Conservation (phyloP, 805 yeast genomes). For the Candida oleophila region DNA sequence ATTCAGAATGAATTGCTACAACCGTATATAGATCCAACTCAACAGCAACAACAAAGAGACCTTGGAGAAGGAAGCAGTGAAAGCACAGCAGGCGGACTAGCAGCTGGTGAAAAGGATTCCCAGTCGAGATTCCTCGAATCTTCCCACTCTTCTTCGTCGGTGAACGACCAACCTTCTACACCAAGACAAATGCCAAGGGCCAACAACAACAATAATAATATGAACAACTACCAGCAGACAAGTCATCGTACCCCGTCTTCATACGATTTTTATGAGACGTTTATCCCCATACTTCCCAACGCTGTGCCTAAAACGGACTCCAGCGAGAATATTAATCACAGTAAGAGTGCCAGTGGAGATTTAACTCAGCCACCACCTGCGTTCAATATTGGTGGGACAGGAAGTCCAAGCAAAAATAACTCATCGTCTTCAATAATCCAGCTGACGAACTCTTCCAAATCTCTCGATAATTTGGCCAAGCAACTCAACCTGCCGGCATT, state of each 20-base stretch:
- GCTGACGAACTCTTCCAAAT: conserved; percentile 7
- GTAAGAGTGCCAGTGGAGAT: conserved; percentile 5
- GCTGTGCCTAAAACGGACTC: conserved; percentile 3
- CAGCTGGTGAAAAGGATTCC: background rate
- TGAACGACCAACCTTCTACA: conserved; percentile 3
- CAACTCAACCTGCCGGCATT: conserved; percentile 34
- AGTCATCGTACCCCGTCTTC: conserved; percentile 23
- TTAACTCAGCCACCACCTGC: conserved; percentile 6
- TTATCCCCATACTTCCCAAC: conserved; percentile 28
- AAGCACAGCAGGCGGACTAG: background rate
- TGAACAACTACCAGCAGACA: background rate
- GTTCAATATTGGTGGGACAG: conserved; percentile 1
- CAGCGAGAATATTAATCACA: conserved; percentile 2
- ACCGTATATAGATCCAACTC: background rate
- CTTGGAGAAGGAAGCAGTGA: background rate
- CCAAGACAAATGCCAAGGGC: background rate
- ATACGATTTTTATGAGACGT: conserved; percentile 42
- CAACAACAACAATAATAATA: background rate
- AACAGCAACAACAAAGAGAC: background rate
- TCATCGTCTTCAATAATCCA: background rate
- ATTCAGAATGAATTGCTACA: conserved; percentile 33
- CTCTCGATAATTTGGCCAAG: conserved; percentile 39
- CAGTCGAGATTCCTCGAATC: background rate
- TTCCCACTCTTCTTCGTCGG: conserved; percentile 8
- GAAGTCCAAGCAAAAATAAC: conserved; percentile 6